phyloP scores from a whole-genome alignment of 2,329 filamentous ascomycete genomes.

The Paecilomyces sp. region DNA sequence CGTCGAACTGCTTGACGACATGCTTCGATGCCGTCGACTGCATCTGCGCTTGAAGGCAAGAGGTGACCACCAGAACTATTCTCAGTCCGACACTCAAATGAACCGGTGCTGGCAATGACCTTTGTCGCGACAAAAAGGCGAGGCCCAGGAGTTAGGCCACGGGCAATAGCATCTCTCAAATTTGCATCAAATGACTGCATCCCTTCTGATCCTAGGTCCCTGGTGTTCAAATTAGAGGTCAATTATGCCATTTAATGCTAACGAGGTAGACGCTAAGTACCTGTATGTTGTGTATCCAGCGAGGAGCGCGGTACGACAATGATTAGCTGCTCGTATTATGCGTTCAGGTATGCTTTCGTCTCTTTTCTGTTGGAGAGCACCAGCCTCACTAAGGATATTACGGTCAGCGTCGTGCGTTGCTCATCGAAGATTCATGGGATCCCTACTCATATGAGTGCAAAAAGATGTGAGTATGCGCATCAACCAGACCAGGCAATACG shows the following conservation, averaged over 20 bases:
- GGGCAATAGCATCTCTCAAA: constrained; percentile 48
- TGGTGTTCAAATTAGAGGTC: constrained; percentile 4
- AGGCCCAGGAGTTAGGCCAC: constrained; percentile 48
- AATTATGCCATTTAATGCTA: neutral
- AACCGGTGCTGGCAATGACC: constrained; percentile 7
- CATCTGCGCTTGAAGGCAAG: constrained; percentile 34
- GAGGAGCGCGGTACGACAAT: constrained; percentile 45
- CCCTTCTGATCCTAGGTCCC: constrained; percentile 50
- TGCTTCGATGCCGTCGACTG: constrained; percentile 43
- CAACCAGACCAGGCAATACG: constrained; percentile 38
- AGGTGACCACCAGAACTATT: neutral
- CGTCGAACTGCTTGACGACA: constrained; percentile 42
- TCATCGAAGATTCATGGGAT: neutral
- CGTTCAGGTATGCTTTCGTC: constrained; percentile 54
- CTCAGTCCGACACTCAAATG: constrained; percentile 1
- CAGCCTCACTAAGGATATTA: constrained; percentile 24
- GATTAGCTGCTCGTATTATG: constrained; percentile 48
- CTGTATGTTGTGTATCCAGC: constrained; percentile 55
- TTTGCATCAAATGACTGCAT: constrained; percentile 45
- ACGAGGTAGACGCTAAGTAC: constrained; percentile 41
- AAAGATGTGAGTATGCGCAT: constrained; percentile 7
- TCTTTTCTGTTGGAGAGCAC: constrained; percentile 45
- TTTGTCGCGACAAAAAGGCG: constrained; percentile 51
- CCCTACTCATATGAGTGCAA: constrained; percentile 6
- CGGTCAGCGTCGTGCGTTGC: neutral